Conservation (phyloP, 2,329 filamentous ascomycete genomes). For the Sclerotinia sclerotiorum region DNA sequence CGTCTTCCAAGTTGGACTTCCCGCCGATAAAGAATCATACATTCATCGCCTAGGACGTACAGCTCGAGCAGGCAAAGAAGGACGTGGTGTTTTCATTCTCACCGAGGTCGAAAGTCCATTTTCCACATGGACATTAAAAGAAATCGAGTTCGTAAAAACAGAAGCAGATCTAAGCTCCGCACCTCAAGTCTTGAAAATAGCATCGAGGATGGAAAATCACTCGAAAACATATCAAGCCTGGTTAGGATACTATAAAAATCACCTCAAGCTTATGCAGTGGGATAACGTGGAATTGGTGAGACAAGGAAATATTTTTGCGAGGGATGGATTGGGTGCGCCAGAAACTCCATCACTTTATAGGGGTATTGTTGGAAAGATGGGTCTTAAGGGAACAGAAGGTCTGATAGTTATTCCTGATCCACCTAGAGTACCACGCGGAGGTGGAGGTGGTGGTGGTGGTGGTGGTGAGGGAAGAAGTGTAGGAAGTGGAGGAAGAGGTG, state of each 20-base stretch:
- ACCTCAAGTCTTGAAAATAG: constrained; percentile 44
- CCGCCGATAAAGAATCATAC: constrained; percentile 66
- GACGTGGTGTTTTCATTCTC: constrained; percentile 68
- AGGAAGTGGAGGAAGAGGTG: constrained; percentile 14
- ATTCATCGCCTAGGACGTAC: constrained; percentile 78
- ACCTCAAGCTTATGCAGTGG: constrained; percentile 46
- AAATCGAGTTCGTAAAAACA: constrained; percentile 53
- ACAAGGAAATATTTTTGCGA: constrained; percentile 53
- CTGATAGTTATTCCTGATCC: constrained; percentile 49
- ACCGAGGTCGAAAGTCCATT: constrained; percentile 56
- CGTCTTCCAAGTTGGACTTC: constrained; percentile 70
- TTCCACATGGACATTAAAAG: constrained; percentile 50
- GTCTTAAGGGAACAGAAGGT: constrained; percentile 52
- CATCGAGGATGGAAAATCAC: constrained; percentile 48
- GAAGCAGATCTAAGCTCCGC: constrained; percentile 48
- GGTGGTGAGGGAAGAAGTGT: constrained; percentile 21
- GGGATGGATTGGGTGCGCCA: constrained; percentile 48
- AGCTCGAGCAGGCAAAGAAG: constrained; percentile 70
- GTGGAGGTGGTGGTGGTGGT: constrained; percentile 29
- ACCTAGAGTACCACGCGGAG: constrained; percentile 35
- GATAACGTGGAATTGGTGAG: constrained; percentile 45
- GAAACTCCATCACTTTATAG: constrained; percentile 51
- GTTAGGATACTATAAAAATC: constrained; percentile 55
- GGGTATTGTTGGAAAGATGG: constrained; percentile 56
- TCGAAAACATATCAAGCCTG: constrained; percentile 56